Evolutionary conservation across 106 monocot genomes (phyloP), one percentile per base, ranked within the genome.

Genomic region (Acorus gramineus): DNA sequence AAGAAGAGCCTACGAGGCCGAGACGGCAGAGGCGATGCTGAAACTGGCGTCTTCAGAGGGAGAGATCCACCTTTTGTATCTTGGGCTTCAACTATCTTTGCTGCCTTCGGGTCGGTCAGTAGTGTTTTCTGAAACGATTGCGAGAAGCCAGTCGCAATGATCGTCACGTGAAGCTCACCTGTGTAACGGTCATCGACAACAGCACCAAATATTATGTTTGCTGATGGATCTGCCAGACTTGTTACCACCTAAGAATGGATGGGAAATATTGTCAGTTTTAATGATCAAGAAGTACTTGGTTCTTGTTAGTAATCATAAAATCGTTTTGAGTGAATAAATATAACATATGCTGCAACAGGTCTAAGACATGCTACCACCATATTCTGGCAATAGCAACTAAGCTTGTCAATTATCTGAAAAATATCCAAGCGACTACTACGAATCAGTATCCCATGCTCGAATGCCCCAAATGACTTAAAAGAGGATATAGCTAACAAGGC

Each of bases 181-280:
- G 80, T 88, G 67, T 81, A 98, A 8, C 88, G 80, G 5, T 98
- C 91, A 62, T 98, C 96, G 4, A 98, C 91, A 14, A 98, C 96
- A 0, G 96, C 96, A 9, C 96, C 96, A 58, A 98, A 98, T 76
- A 98, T 98, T 81, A 98, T 98, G 66, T 98, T 98, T 52, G 96
- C 96, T 42, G 91, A 98, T 47, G 91, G 91, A 63, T 96, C 96
- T 9, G 96, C 96, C 7, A 96, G 73, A 68, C 96, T 91, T 47
- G 96, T 88, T 51, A 98, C 96, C 52, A 98, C 91, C 96, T 98
- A 73, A 13, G 11, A 65, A 6, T 47, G 58, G n/a, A 62, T 8
- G 44, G n/a, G 11, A 65, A 42, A 57, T 49, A n/a, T 28, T 28
- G 28, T 28, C 28, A 28, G 28, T 28, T 28, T 28, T 28, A 28